These are phyloP conservation scores for Aegilops bicornis DNA, from an alignment of 176 grass and related monocot species.

Conservation along the genomic window DNA sequence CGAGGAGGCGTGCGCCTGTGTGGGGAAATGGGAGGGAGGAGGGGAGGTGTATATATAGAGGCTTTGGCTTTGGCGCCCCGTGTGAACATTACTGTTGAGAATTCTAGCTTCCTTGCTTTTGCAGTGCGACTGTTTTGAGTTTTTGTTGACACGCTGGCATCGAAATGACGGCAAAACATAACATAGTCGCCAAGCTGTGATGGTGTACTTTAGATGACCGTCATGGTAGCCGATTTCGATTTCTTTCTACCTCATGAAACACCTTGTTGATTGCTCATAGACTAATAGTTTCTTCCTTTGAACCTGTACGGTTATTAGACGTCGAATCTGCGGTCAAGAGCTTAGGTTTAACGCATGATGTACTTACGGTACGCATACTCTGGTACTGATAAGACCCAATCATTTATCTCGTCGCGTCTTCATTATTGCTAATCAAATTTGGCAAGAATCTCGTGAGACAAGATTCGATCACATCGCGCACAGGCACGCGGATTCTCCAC, in stretches of 20 bases:
- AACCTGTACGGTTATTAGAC: neutral
- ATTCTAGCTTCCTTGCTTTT: too few species aligned
- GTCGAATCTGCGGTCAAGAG: neutral
- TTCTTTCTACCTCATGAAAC: neutral
- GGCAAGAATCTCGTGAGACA: neutral
- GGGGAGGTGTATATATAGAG: neutral
- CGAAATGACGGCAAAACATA: neutral
- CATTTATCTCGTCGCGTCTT: neutral
- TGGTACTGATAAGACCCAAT: neutral
- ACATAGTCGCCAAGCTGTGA: neutral
- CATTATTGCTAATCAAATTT: neutral
- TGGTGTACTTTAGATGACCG: neutral
- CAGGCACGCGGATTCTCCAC: neutral
- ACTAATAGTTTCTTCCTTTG: neutral
- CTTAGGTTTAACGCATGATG: neutral
- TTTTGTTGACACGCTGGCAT: neutral
- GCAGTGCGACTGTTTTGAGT: too few species aligned
- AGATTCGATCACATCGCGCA: neutral
- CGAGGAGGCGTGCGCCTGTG: neutral
- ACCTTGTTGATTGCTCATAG: neutral
- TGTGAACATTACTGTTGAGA: neutral
- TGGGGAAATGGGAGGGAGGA: neutral
- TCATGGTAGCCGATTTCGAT: neutral
- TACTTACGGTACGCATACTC: neutral
- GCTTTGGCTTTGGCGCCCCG: neutral